Conservation (phyloP, 2,329 filamentous ascomycete genomes). For the Beauveria bassiana region DNA sequence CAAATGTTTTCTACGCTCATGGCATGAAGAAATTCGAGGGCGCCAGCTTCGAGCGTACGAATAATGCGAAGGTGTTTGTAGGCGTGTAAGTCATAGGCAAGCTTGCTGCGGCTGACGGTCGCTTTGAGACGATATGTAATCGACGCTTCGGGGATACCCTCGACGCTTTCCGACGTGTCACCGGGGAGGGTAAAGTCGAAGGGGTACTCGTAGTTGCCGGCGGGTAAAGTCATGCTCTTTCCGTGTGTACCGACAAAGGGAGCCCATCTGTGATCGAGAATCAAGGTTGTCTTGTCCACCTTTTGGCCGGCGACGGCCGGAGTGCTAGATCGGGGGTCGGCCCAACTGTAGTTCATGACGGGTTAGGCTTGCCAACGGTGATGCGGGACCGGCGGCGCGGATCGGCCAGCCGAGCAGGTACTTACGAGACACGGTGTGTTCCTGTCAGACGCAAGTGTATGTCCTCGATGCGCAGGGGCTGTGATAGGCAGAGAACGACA, state of each 20-base stretch:
- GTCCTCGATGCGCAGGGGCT: slow-evolving; percentile 63
- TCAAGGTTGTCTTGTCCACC: slow-evolving; percentile 48
- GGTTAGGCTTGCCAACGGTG: background rate
- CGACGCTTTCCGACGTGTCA: slow-evolving; percentile 74
- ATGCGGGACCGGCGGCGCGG: background rate
- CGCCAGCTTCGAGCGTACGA: slow-evolving; percentile 66
- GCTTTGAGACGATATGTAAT: slow-evolving; percentile 89
- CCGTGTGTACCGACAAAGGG: slow-evolving; percentile 54
- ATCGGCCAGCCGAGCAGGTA: slow-evolving; percentile 15
- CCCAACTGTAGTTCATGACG: slow-evolving; percentile 34
- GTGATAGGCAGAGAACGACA: slow-evolving; percentile 64
- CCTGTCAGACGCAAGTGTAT: slow-evolving; percentile 65
- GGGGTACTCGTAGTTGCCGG: slow-evolving; percentile 78
- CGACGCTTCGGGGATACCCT: slow-evolving; percentile 78
- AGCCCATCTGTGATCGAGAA: slow-evolving; percentile 63
- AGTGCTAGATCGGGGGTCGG: slow-evolving; percentile 44
- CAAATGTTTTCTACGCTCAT: slow-evolving; percentile 97
- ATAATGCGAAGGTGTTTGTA: slow-evolving; percentile 74
- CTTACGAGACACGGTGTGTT: slow-evolving; percentile 57
- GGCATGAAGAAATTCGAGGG: slow-evolving; percentile 72
- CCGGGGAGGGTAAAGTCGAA: slow-evolving; percentile 70
- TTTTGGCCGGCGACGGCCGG: slow-evolving; percentile 51
- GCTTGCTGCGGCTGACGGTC: slow-evolving; percentile 76
- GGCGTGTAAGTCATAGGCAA: slow-evolving; percentile 77
- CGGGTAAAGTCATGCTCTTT: slow-evolving; percentile 51